These are phyloP conservation scores for Debaryomyces sp. DNA, from an alignment of 1,139 yeast species.

Conservation along the genomic window DNA sequence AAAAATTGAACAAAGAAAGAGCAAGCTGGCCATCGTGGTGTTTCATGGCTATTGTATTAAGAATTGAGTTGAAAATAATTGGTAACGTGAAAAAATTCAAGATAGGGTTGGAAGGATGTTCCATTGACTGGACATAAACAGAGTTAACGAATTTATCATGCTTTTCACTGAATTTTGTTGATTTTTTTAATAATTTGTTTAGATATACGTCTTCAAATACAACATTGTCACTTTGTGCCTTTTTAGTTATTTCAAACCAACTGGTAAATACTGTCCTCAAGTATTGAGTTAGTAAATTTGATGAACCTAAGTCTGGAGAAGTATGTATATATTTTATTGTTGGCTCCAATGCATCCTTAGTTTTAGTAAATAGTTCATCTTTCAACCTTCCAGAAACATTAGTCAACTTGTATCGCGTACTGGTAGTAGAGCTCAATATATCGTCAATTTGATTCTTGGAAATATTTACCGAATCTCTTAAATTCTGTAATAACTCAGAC, in stretches of 20 bases:
- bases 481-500: constrained; percentile 4
- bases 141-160: constrained; percentile 22
- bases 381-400: constrained; percentile 13
- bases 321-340: constrained; percentile 24
- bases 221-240: constrained; percentile 1
- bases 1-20: constrained; percentile 35
- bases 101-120: constrained; percentile 26
- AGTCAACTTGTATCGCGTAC: constrained; percentile 7
- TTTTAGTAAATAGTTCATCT: constrained; percentile 20
- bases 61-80: constrained; percentile 34
- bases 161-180: constrained; percentile 15
- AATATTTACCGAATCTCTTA: constrained; percentile 8
- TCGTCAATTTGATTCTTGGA: constrained; percentile 8
- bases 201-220: constrained; percentile 11
- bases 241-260: constrained; percentile 15
- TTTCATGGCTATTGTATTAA: constrained; percentile 28
- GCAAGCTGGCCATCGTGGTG: constrained; percentile 42
- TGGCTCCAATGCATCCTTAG: constrained; percentile 27
- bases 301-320: constrained; percentile 10
- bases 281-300: constrained; percentile 19
- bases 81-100: constrained; percentile 43
- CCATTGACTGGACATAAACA: constrained; percentile 16
- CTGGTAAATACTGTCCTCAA: constrained; percentile 16
- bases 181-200: constrained; percentile 15
- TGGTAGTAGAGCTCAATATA: constrained; percentile 2